Base-by-base conservation (phyloP, 805 yeast genomes). In the Kazachstania taianensis region DNA sequence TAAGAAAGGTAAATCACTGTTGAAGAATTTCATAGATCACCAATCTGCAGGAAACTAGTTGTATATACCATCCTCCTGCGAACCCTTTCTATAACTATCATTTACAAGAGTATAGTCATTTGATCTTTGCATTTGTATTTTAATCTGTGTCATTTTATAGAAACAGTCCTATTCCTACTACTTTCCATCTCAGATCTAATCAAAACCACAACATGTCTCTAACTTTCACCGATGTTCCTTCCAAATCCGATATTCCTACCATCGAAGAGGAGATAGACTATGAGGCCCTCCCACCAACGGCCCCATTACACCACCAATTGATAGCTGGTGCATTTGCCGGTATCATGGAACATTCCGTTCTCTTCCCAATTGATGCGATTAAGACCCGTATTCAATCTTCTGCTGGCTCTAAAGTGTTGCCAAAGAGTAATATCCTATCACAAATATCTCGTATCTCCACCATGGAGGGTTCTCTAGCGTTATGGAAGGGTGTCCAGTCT, bases 311-410 rank as follows among this genome's bases (percentile, higher is more conserved):
- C 5, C 83, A 94, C 4, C 94, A 87, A 55, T 69, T 89, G 41
- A 55, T 75, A 9, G 97, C 97, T 2, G 98, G 98, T 8, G 97
- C 96, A 0, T 83, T 86, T 62, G 97, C 98, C n/a, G 98, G 98
- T 19, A 84, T 92, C 38, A 84, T 89, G 96, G 98, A 89, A 57
- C 98, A 89, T 61, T 78, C 95, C 1, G 85, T 89, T 30, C 85
- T 89, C 96, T 89, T 78, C 56, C 98, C 98, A 2, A 76, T 89
- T 28, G 98, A 89, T 57, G 89, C 94, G n/a, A 72, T 89, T 48
- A 89, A 89, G 65, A 92, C 97, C 5, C 69, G 98, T 53, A 84
- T 89, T 89, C 98, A 89, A 57, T 48, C 55, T 2, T 39, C 51
- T 1, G 49, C 43, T 4, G 23, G 28, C 9, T 12, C 5, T 22